phyloP scores from a whole-genome alignment of 164 flowering plant species.

The Vitis labrusca region DNA sequence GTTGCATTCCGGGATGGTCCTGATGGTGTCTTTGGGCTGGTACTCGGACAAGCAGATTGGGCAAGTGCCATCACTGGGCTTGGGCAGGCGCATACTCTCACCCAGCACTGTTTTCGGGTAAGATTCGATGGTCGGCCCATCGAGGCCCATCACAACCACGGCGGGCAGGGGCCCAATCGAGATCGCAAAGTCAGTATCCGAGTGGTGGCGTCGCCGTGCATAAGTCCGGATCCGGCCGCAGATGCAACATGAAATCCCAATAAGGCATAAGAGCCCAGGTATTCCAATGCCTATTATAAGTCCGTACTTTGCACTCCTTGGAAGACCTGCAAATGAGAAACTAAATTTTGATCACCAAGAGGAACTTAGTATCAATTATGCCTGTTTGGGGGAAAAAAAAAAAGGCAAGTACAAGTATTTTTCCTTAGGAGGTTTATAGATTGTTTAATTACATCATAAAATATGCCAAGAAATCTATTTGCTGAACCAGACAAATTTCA shows the following conservation, averaged over 20 bases:
- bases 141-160: slow-evolving; percentile 29
- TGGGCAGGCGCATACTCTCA: slow-evolving; percentile 40
- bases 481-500: no score
- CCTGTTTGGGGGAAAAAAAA: no score
- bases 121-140: slow-evolving; percentile 39
- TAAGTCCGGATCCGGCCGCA: slow-evolving; percentile 14
- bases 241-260: slow-evolving; percentile 29
- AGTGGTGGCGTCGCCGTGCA: neutral
- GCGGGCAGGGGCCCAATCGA: slow-evolving; percentile 8
- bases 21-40: slow-evolving; percentile 39
- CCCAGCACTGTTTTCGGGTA: slow-evolving; percentile 46
- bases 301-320: slow-evolving; percentile 44
- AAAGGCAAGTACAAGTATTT: no score
- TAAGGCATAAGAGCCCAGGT: slow-evolving; percentile 35
- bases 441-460: no score
- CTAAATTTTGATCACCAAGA: no score
- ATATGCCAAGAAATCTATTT: no score
- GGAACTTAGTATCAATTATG: neutral
- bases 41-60: slow-evolving; percentile 58
- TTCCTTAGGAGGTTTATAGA: no score
- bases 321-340: slow-evolving; percentile 18
- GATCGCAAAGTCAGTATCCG: slow-evolving; percentile 7
- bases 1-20: slow-evolving; percentile 55
- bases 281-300: slow-evolving; percentile 42
- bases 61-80: slow-evolving; percentile 42